Evolutionary conservation across 331 rosid genomes (phyloP), one percentile per base, ranked within the genome.

Genomic region (Quercus lobata): DNA sequence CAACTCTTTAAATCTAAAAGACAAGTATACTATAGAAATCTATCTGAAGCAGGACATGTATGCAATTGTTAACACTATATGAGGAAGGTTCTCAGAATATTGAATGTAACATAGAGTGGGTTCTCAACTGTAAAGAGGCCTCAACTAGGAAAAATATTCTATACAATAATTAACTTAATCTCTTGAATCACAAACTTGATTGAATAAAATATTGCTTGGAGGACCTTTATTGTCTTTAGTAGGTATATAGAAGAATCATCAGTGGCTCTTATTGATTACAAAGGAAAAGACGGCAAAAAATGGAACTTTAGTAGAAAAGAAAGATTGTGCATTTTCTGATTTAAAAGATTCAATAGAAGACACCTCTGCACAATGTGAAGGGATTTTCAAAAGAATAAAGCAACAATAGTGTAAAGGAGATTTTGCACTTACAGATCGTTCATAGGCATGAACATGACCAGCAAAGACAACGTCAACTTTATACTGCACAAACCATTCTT

Each of bases 371-470:
- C 21, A 1, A 57, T 41, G 24, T 35, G 72, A 68, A 35, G 52
- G 53, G 37, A 68, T 68, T 35, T 68, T 16, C 52, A 18, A 10
- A 35, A 60, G 29, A 60, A 10, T 30, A 35, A 0, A 34, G 53
- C 27, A 35, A 35, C 8, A 6, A 63, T 21, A 16, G 18, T 44
- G 10, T 19, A 3, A 76, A 77, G 24, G 44, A 70, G 22, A 73
- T 22, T 57, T 30, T 72, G 41, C 25, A 46, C 88, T 83, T 80
- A 84, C 88, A 56, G 90, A 74, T 79, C 92, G 78, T 75, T 88
- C 90, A 57, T 88, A 88, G 65, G 88, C 85, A 72, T 88, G 92
- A 75, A 88, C 90, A 63, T 88, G 92, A 41, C 88, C 88, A 2
- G 90, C 71, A 27, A 86, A 84, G 83, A 88, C 76, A 58, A 80